Percentiles rank a stretch among this genome's conserved stretches.
Evolutionary conservation across 306 rosid genomes (phyloP).

Genomic region (Sicyos edulis): DNA sequence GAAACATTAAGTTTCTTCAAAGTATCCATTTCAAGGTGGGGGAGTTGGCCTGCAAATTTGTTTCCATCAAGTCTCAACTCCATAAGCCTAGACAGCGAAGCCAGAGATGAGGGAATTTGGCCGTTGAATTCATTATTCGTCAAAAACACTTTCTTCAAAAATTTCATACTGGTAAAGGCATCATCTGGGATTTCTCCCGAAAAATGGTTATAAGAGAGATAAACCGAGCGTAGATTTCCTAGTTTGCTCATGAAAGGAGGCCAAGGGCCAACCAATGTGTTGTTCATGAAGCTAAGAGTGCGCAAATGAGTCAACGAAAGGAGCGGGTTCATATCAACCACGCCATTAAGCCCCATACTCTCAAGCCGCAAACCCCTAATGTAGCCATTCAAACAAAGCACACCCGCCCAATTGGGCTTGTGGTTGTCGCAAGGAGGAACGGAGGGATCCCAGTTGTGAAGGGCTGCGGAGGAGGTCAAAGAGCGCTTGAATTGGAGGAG

Average conservation of each 20-base stretch:
- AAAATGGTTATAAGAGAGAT: conserved; percentile 61
- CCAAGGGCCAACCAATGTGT: conserved; percentile 58
- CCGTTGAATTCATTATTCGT: conserved; percentile 56
- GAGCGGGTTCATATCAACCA: conserved; percentile 36
- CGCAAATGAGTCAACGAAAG: conserved; percentile 32
- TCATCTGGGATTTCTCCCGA: conserved; percentile 59
- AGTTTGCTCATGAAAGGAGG: conserved; percentile 40
- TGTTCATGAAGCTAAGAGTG: conserved; percentile 65
- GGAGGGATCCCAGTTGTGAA: conserved; percentile 49
- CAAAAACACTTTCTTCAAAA: conserved; percentile 45
- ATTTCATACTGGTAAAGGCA: conserved; percentile 41
- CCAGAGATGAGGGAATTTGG: conserved; percentile 62
- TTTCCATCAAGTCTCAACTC: conserved; percentile 52
- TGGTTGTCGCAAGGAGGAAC: conserved; percentile 46
- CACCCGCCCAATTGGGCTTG: conserved; percentile 52
- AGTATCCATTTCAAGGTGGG: conserved; percentile 30
- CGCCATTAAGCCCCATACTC: conserved; percentile 56
- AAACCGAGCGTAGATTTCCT: conserved; percentile 40
- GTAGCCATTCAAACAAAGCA: conserved; percentile 39
- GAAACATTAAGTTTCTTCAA: conserved; percentile 48
- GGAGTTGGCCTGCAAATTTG: conserved; percentile 70
- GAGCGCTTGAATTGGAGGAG: conserved; percentile 50
- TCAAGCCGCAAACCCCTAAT: conserved; percentile 68
- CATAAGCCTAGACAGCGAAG: conserved; percentile 41
- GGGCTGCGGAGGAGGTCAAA: conserved; percentile 26